A percentile compares a stretch with the other conserved stretches of the same genome.
Conservation (phyloP, 371 early-diverging fungal genomes). For the Saksenaea oblongispora region DNA sequence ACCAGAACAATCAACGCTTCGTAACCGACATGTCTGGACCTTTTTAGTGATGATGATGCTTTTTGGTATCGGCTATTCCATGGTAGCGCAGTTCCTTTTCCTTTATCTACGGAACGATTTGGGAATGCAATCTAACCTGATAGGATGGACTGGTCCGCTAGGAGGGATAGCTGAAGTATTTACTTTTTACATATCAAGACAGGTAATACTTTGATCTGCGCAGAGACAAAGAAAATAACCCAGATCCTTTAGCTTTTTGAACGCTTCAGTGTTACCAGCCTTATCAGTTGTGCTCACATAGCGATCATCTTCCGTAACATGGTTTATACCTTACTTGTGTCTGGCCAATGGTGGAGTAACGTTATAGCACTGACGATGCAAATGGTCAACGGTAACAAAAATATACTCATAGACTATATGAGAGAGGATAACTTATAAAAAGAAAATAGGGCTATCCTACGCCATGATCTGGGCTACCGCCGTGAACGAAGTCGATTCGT, state of each 20-base stretch:
- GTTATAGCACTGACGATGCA: slow-evolving; percentile 39
- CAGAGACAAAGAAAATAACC: slow-evolving; percentile 6
- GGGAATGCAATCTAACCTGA: slow-evolving; percentile 28
- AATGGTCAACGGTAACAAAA: slow-evolving; percentile 34
- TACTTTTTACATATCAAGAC: slow-evolving; percentile 35
- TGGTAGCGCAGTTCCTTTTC: slow-evolving; percentile 44
- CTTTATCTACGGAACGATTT: slow-evolving; percentile 29
- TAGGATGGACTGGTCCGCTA: slow-evolving; percentile 44
- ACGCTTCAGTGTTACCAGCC: slow-evolving; percentile 40
- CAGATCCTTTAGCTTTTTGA: slow-evolving; percentile 10
- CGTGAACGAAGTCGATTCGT: slow-evolving; percentile 38
- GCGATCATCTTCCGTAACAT: slow-evolving; percentile 40
- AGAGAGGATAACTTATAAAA: too few species aligned
- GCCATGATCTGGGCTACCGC: slow-evolving; percentile 40
- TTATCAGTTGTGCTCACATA: slow-evolving; percentile 42
- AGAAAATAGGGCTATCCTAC: slow-evolving; percentile 16
- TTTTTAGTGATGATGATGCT: slow-evolving; percentile 31
- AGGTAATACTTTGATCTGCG: slow-evolving; percentile 14
- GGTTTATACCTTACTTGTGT: slow-evolving; percentile 31
- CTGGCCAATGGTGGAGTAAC: slow-evolving; percentile 33
- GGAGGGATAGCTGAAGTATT: slow-evolving; percentile 39
- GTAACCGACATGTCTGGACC: slow-evolving; percentile 15
- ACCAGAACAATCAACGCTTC: slow-evolving; percentile 19
- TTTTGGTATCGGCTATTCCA: slow-evolving; percentile 34
- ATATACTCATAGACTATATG: not conserved